Evolutionary conservation across 345 rosid genomes (phyloP).

Genomic region (Pugionium cornutum): DNA sequence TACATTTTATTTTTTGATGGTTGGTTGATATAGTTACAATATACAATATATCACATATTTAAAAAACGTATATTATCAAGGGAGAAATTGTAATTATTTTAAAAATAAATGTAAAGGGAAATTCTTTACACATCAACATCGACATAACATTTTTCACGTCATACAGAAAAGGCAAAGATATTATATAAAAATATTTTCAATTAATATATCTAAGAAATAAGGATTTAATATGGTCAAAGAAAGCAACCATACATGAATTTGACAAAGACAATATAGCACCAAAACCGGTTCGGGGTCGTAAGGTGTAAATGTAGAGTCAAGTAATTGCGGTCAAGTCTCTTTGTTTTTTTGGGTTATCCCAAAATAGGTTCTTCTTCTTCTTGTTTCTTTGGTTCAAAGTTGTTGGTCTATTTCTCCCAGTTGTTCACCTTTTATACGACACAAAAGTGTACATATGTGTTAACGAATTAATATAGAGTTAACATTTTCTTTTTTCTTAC

Average conservation of each 20-base stretch:
- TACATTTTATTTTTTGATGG: too few relatives aligned
- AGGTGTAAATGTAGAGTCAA: conserved; percentile 34
- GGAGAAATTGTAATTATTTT: too few relatives aligned
- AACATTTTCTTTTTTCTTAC: background rate
- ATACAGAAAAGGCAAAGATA: too few relatives aligned
- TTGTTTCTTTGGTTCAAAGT: conserved; percentile 17
- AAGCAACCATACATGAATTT: conserved; percentile 30
- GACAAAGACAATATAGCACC: conserved; percentile 18
- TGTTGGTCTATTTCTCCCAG: conserved; percentile 24
- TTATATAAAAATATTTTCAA: too few relatives aligned
- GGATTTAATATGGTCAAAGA: conserved; percentile 34
- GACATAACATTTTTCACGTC: too few relatives aligned
- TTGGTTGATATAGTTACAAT: too few relatives aligned
- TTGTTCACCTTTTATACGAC: conserved; percentile 29
- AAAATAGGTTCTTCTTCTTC: conserved; percentile 12
- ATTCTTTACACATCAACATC: too few relatives aligned
- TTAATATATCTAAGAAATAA: too few relatives aligned
- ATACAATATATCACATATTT: too few relatives aligned
- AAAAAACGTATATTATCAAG: too few relatives aligned
- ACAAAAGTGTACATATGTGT: background rate
- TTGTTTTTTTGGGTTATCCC: conserved; percentile 15
- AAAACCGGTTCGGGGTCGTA: conserved; percentile 33
- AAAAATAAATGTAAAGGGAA: too few relatives aligned
- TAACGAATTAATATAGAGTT: too few relatives aligned
- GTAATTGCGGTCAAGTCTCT: conserved; percentile 35